Base-by-base conservation (phyloP, 176 grass and related monocot genomes). In the Lolium rigidum region DNA sequence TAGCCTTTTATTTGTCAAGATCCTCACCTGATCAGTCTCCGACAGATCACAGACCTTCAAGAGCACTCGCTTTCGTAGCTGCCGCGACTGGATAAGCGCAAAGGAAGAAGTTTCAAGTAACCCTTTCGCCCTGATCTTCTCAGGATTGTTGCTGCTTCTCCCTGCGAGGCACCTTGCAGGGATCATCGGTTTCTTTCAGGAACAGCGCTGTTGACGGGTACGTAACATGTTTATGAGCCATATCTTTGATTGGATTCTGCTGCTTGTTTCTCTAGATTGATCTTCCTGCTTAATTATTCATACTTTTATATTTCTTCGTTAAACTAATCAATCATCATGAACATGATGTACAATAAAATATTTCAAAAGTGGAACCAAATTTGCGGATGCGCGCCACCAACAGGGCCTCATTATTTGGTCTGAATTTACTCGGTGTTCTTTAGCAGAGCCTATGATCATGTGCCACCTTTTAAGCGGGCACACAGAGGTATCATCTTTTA, bases 1-100 rank as follows among this genome's bases (percentile, higher is more conserved):
- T 69, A 54, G 22, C 70, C 70, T 80, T 70, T 67, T 77, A 20
- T 70, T 77, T 84, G 77, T 91, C 70, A 85, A 91, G 85, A 88
- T 77, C 63, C 56, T 84, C 25, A 76, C 43, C 70, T 71, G 77
- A 41, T 63, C 28, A 76, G 28, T 59, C 82, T 91, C 81, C 39
- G 58, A 91, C 81, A 87, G 81, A 63, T 44, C 3, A 54, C 46
- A 66, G 2, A 16, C 71, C 83, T 66, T 77, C 76, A 25, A 69
- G 58, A 46, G 47, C 24, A 50, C 28, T 83, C 74, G 56, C 89
- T 87, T 87, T 90, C 84, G 4, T 44, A 25, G 68, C 61, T 74
- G 84, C 80, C 73, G 80, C 49, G 84, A 90, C 57, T 17, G 26
- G 56, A 35, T 35, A 90, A 87, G 82, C 25, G 4, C 80, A 80